Evolutionary conservation across 192 early-diverging fungal genomes (phyloP).

Genomic region (Diversispora eburnea): DNA sequence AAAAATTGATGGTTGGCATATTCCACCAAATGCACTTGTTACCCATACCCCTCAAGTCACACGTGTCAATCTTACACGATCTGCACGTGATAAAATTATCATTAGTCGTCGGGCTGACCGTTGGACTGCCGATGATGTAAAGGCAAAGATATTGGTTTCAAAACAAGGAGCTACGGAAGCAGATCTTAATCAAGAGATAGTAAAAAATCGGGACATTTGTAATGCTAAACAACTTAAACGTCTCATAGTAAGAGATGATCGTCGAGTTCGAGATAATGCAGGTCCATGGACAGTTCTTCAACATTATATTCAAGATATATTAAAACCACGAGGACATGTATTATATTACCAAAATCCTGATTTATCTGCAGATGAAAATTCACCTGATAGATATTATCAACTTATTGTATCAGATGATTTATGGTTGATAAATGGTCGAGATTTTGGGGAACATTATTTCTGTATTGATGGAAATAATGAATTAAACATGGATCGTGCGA

Average conservation of each 20-base stretch:
- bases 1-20: constrained; percentile 15
- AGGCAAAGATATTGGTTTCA: constrained; percentile 16
- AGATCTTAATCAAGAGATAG: constrained; percentile 1
- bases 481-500: constrained; percentile 13
- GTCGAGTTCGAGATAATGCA: constrained; percentile 9
- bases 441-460: constrained; percentile 10
- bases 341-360: constrained; percentile 12
- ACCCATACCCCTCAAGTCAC: constrained; percentile 5
- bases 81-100: constrained; percentile 17
- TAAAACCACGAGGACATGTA: constrained; percentile 17
- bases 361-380: background rate
- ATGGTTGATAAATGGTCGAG: constrained; percentile 4
- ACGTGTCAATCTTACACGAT: constrained; percentile 7
- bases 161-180: constrained; percentile 8
- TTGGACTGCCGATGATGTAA: constrained; percentile 10
- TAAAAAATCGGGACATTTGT: constrained; percentile 21
- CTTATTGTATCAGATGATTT: constrained; percentile 14
- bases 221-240: constrained; percentile 21
- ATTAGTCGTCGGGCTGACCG: constrained; percentile 23
- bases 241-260: constrained; percentile 16
- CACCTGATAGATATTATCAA: constrained; percentile 17
- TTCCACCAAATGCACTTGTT: background rate
- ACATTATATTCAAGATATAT: constrained; percentile 19
- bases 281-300: constrained; percentile 12
- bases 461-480: constrained; percentile 19